These are phyloP conservation scores for Aspergillus avenaceus DNA, from an alignment of 495 filamentous ascomycete genomes.

Conservation along the genomic window DNA sequence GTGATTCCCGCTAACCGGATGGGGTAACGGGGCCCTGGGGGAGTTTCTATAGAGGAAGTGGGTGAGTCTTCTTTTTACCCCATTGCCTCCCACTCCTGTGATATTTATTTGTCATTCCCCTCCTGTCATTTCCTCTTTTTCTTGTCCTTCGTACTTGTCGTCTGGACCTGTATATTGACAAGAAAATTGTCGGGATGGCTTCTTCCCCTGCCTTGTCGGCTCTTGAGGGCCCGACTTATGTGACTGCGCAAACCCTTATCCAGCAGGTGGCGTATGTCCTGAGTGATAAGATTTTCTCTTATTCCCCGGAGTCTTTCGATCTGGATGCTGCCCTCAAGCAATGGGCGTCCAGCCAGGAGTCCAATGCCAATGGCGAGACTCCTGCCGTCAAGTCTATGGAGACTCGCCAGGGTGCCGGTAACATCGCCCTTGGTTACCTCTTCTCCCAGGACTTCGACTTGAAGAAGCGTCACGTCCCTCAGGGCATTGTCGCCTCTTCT, in stretches of 20 bases:
- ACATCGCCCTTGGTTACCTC: conserved; percentile 91
- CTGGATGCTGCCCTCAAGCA: conserved; percentile 74
- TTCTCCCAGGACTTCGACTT: conserved; percentile 94
- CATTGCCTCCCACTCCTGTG: conserved; percentile 19
- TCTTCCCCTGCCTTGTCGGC: conserved; percentile 44
- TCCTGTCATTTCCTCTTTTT: conserved; percentile 12
- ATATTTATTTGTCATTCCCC: conserved; percentile 10
- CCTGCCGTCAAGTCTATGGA: conserved; percentile 77
- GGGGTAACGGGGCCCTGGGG: conserved; percentile 28
- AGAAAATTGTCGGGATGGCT: conserved; percentile 34
- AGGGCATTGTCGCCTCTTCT: conserved; percentile 82
- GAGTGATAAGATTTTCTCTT: conserved; percentile 94
- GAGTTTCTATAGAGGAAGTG: conserved; percentile 28
- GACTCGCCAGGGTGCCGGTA: conserved; percentile 82
- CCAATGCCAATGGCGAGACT: conserved; percentile 76
- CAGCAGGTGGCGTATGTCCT: conserved; percentile 93
- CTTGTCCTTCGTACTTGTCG: conserved; percentile 21
- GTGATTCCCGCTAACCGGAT: conserved; percentile 38
- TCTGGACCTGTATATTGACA: conserved; percentile 26
- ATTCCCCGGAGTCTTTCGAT: conserved; percentile 89
- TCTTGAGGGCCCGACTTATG: conserved; percentile 84
- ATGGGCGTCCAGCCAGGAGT: conserved; percentile 63
- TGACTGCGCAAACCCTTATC: conserved; percentile 84
- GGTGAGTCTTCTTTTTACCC: conserved; percentile 4
- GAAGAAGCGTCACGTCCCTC: conserved; percentile 84